Percentiles rank a stretch among this genome's conserved stretches.
Evolutionary conservation across 345 rosid genomes (phyloP).

Genomic region (Populus davidiana): DNA sequence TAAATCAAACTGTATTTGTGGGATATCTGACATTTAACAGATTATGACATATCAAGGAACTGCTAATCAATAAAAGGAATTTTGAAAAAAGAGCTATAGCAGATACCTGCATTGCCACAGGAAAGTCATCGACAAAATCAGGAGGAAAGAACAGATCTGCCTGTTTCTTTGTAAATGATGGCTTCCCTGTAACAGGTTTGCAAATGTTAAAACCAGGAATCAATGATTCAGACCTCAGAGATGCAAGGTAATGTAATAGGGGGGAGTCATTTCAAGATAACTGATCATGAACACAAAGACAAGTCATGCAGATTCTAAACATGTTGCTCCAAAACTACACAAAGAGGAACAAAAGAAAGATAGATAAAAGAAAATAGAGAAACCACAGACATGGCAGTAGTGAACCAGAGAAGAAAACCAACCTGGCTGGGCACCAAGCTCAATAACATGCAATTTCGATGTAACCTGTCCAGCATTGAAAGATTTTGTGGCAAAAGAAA

Average conservation of each 20-base stretch:
- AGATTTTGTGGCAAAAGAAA: slow-evolving; percentile 85
- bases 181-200: slow-evolving; percentile 55
- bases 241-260: not conserved
- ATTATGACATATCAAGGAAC: not conserved
- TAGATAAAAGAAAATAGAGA: not conserved
- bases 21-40: slow-evolving; percentile 63
- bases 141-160: slow-evolving; percentile 99
- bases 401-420: not conserved
- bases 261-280: not conserved
- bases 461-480: slow-evolving; percentile 87
- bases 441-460: slow-evolving; percentile 92
- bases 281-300: not conserved
- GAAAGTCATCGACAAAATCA: slow-evolving; percentile 97
- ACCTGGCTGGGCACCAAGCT: slow-evolving; percentile 99
- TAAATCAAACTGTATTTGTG: slow-evolving; percentile 88
- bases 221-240: not conserved
- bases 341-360: not conserved
- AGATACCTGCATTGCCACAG: slow-evolving; percentile 96
- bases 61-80: not conserved
- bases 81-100: slow-evolving; percentile 6
- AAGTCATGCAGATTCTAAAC: not conserved
- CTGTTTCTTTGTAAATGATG: slow-evolving; percentile 89
- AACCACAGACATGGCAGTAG: not conserved
- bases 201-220: not conserved
- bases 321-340: not conserved